phyloP scores from a whole-genome alignment of 495 filamentous ascomycete genomes.

The Filosporella fistucella region DNA sequence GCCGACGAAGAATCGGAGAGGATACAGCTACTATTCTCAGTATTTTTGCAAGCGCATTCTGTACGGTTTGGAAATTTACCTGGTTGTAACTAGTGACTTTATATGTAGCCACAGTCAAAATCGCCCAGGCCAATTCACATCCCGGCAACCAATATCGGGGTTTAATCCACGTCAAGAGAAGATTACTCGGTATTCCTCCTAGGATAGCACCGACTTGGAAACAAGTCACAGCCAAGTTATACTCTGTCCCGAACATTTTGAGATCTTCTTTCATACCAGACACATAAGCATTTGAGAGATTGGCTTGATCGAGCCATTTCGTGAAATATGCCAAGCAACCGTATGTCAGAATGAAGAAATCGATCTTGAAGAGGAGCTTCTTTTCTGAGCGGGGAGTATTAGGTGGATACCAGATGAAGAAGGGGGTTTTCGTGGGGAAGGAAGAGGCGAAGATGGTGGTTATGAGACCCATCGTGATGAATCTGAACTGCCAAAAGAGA shows the following conservation, averaged over 20 bases:
- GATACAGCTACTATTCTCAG: conserved; percentile 45
- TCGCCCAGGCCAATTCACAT: conserved; percentile 41
- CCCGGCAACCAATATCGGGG: conserved; percentile 57
- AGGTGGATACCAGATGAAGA: conserved; percentile 6
- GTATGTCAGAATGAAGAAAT: conserved; percentile 48
- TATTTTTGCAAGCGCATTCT: conserved; percentile 22
- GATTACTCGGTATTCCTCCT: conserved; percentile 53
- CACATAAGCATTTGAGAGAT: conserved; percentile 58
- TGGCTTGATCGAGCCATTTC: conserved; percentile 56
- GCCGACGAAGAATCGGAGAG: conserved; percentile 62
- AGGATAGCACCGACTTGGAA: conserved; percentile 42
- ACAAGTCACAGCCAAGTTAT: conserved; percentile 50
- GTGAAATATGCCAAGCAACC: conserved; percentile 54
- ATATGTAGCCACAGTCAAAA: conserved; percentile 44
- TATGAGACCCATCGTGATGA: background rate
- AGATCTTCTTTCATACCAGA: conserved; percentile 62
- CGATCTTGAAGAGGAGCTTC: conserved; percentile 53
- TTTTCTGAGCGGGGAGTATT: conserved; percentile 39
- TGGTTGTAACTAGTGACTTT: conserved; percentile 15
- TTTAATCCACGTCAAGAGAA: conserved; percentile 48
- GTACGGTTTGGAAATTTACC: background rate
- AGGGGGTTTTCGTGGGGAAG: background rate
- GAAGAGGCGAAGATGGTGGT: background rate
- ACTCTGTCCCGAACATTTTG: conserved; percentile 47
- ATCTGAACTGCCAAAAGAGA: too few relatives aligned